These are phyloP conservation scores for Candida corydali DNA, from an alignment of 805 yeast genomes.

Conservation along the genomic window DNA sequence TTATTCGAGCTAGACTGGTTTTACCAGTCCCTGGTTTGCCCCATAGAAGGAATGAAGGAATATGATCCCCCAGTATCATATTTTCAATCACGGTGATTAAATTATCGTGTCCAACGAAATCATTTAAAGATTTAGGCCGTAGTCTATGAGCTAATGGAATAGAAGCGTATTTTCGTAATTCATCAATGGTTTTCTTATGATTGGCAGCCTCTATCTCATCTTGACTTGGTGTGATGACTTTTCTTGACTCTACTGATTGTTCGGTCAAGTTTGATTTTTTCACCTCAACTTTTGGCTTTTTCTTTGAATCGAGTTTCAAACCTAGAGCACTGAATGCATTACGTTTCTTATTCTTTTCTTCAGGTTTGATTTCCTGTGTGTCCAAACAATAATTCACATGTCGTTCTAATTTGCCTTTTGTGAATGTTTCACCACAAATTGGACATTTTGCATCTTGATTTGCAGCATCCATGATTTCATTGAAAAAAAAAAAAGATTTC, in stretches of 20 bases:
- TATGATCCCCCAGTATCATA: constrained; percentile 27
- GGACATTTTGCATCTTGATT: constrained; percentile 24
- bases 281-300: constrained; percentile 16
- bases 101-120: constrained; percentile 39
- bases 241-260: neutral
- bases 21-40: constrained; percentile 45
- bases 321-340: constrained; percentile 34
- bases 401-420: constrained; percentile 24
- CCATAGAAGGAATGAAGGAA: constrained; percentile 42
- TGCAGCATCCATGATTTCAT: neutral
- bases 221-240: too few species aligned
- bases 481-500: neutral
- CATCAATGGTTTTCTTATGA: constrained; percentile 8
- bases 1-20: constrained; percentile 38
- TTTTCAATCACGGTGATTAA: constrained; percentile 33
- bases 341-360: constrained; percentile 5
- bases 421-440: constrained; percentile 26
- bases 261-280: constrained; percentile 9
- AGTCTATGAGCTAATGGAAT: constrained; percentile 39
- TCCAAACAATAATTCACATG: constrained; percentile 42
- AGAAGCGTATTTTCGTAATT: constrained; percentile 16
- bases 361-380: constrained; percentile 16
- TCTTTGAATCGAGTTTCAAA: constrained; percentile 23
- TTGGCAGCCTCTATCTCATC: neutral
- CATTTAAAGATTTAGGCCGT: constrained; percentile 34